Evolutionary conservation across 352 stramenopile genomes (phyloP).

Genomic region (Elongisporangium prolatum): DNA sequence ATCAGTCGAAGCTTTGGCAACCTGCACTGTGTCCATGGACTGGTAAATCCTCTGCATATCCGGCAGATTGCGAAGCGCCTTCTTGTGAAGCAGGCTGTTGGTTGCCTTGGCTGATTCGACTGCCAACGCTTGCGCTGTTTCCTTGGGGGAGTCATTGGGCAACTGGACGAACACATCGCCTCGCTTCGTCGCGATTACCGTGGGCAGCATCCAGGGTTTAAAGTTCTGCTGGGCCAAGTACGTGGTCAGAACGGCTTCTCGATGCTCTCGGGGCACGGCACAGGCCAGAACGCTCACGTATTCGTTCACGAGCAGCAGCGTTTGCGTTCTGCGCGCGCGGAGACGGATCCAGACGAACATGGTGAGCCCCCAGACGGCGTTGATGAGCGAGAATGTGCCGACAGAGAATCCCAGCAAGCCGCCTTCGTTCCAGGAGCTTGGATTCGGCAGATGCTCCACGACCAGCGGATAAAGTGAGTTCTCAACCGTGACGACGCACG

Average conservation of each 20-base stretch:
- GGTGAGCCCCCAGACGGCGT: conserved; percentile 27
- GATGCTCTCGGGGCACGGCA: conserved; percentile 20
- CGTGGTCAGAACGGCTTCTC: conserved; percentile 18
- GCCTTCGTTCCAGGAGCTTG: conserved; percentile 22
- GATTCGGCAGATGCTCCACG: conserved; percentile 11
- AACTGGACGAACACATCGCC: conserved; percentile 30
- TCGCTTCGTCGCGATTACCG: conserved; percentile 16
- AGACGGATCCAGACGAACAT: conserved; percentile 23
- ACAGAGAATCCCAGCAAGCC: conserved; percentile 29
- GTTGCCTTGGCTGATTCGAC: not conserved
- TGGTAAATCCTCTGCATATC: not conserved
- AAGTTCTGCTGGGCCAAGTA: conserved; percentile 16
- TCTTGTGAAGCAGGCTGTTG: not conserved
- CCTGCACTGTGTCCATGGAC: not conserved
- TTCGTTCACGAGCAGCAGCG: conserved; percentile 32
- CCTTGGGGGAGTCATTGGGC: conserved; percentile 15
- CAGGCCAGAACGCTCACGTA: conserved; percentile 26
- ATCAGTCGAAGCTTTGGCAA: not conserved
- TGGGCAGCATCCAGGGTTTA: conserved; percentile 13
- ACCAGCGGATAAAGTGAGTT: conserved; percentile 46
- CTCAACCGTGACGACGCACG: conserved; percentile 44
- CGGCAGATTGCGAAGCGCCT: not conserved
- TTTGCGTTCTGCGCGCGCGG: conserved; percentile 11
- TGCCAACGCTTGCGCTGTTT: not conserved
- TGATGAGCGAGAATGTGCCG: conserved; percentile 33